Evolutionary conservation across 495 filamentous ascomycete genomes (phyloP), one percentile per base, ranked within the genome.

Genomic region (Aspergillus heteromorphus): DNA sequence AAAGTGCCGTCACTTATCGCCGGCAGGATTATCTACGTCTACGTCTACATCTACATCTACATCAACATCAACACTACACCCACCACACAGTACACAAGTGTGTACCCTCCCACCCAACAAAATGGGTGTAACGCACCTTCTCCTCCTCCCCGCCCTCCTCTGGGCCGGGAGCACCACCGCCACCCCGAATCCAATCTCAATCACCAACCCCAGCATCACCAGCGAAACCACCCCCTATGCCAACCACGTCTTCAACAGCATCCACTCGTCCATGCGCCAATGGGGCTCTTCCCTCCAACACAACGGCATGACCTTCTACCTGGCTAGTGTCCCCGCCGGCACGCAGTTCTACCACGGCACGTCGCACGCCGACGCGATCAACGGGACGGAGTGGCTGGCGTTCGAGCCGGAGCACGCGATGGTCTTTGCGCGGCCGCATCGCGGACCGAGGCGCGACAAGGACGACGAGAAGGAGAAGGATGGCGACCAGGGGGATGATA

Each of bases 351-450:
- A 87, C 61, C 85, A 88, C 60, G 85, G 85, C 11, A 77, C 73
- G 6, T 50, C 56, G 11, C 61, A 30, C 2, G 45, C 60, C 0
- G 63, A 68, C 9, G 66, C 73, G 0, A 72, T 84, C 0, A 69
- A 67, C 6, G 77, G 74, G 0, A 77, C 75, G 1, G 84, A 88
- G 57, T 88, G 85, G 84, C 72, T 88, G 0, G 84, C 85, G 0
- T 87, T 87, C 57, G 85, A 87, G 59, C 80, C 84, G 10, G 84
- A 87, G 55, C 84, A 87, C 67, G 80, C 83, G 0, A 67, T 86
- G 63, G 60, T 73, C 6, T 88, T 87, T 62, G 49, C 70, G 14
- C 60, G 60, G 10, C 51, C 66, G 31, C 60, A 31, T 19, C 56
- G 48, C 21, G 45, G 51, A 9, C 59, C 58, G 11, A 60, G 48